Evolutionary conservation across 805 yeast species (phyloP).

Genomic region (Suhomyces kilbournensis): DNA sequence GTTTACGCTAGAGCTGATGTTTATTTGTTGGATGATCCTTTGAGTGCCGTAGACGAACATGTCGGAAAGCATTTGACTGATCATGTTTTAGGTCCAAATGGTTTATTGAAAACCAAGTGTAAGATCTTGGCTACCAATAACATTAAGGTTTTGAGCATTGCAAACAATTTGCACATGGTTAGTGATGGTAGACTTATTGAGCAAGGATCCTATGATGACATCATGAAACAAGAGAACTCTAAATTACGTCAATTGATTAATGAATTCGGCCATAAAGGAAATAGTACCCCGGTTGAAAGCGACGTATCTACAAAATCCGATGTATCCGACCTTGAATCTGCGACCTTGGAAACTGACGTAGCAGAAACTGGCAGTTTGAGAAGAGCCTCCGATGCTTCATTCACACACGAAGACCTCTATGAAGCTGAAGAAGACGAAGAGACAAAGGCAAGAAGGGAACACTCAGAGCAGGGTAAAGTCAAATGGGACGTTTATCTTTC

Average conservation of each 20-base stretch:
- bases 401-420: constrained; percentile 33
- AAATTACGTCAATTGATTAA: constrained; percentile 52
- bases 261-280: constrained; percentile 57
- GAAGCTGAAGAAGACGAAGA: constrained; percentile 35
- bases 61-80: constrained; percentile 84
- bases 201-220: constrained; percentile 58
- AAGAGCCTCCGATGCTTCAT: constrained; percentile 61
- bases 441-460: constrained; percentile 58
- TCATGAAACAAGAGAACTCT: constrained; percentile 45
- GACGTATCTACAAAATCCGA: constrained; percentile 11
- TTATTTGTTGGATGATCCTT: constrained; percentile 84
- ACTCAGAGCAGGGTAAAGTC: constrained; percentile 89
- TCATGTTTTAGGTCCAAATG: constrained; percentile 78
- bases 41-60: constrained; percentile 97
- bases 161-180: constrained; percentile 67
- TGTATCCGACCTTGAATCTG: constrained; percentile 9
- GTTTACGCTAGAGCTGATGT: constrained; percentile 93
- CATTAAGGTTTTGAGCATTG: constrained; percentile 74
- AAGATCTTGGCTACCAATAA: constrained; percentile 83
- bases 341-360: constrained; percentile 27
- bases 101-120: constrained; percentile 71
- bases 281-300: constrained; percentile 11
- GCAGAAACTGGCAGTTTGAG: constrained; percentile 43
- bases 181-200: constrained; percentile 66
- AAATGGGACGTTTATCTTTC: constrained; percentile 79